Evolutionary conservation across 345 rosid species (phyloP).

Genomic region (Jatropha curcas): DNA sequence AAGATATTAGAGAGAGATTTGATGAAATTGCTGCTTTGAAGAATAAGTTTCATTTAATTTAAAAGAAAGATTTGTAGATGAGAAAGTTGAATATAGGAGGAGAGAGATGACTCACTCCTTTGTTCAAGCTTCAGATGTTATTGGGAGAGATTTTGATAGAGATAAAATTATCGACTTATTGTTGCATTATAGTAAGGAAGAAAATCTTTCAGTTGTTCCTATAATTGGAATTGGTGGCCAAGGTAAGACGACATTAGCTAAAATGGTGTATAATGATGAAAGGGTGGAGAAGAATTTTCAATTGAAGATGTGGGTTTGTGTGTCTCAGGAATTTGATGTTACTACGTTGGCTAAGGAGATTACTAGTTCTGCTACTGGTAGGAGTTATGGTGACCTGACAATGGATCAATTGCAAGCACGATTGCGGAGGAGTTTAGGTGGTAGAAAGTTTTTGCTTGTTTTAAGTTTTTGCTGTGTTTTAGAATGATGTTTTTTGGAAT

Average conservation of each 20-base stretch:
- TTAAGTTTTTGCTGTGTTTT: no score
- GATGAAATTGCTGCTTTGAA: neutral
- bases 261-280: slow-evolving; percentile 24
- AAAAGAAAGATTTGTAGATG: neutral
- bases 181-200: neutral
- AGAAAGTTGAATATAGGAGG: neutral
- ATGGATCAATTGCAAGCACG: slow-evolving; percentile 5
- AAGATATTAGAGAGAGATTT: slow-evolving; percentile 10
- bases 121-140: neutral
- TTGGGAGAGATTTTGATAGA: slow-evolving; percentile 10
- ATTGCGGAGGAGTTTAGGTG: neutral
- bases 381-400: neutral
- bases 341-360: slow-evolving; percentile 11
- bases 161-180: neutral
- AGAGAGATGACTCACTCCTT: slow-evolving; percentile 8
- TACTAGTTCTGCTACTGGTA: slow-evolving; percentile 13
- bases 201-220: slow-evolving; percentile 6
- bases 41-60: neutral
- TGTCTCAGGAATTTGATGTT: slow-evolving; percentile 26
- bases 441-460: slow-evolving; percentile 17
- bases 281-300: slow-evolving; percentile 17
- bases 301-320: slow-evolving; percentile 26
- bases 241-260: slow-evolving; percentile 18
- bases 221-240: slow-evolving; percentile 30
- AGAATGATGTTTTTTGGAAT: neutral